Conservation (phyloP, 176 grass and related monocot genomes). For the Hsuehochloa calcarea region DNA sequence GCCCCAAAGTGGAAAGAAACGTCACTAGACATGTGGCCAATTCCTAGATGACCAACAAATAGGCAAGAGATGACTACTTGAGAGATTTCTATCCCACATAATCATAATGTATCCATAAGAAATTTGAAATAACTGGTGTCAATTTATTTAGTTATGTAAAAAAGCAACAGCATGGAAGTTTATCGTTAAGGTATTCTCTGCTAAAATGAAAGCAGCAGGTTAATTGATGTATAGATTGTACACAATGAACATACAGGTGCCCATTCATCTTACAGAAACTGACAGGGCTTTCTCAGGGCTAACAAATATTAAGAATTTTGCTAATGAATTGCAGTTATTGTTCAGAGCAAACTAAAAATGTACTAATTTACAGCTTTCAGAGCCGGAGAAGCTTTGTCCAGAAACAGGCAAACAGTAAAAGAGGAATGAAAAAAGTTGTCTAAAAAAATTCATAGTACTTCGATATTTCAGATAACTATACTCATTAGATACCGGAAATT, state of each 20-base stretch:
- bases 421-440: not conserved
- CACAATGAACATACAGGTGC: not conserved
- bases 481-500: not conserved
- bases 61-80: not conserved
- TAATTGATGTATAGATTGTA: not conserved
- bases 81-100: not conserved
- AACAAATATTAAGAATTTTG: not conserved
- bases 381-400: not conserved
- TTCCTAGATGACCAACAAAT: not conserved
- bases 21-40: not conserved
- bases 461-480: not conserved
- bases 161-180: not conserved
- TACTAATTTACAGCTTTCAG: not conserved
- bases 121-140: not conserved
- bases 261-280: not conserved
- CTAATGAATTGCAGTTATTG: not conserved
- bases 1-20: not conserved
- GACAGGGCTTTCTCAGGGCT: not conserved
- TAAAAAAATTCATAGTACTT: not conserved
- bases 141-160: not conserved
- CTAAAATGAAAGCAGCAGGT: not conserved
- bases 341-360: not conserved
- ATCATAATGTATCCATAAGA: not conserved
- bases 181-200: not conserved
- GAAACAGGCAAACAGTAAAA: not conserved